A percentile compares a stretch with the other conserved stretches of the same genome.
Evolutionary conservation across 1,139 yeast species (phyloP).

Genomic region (Pneumocystis oryctolagi): DNA sequence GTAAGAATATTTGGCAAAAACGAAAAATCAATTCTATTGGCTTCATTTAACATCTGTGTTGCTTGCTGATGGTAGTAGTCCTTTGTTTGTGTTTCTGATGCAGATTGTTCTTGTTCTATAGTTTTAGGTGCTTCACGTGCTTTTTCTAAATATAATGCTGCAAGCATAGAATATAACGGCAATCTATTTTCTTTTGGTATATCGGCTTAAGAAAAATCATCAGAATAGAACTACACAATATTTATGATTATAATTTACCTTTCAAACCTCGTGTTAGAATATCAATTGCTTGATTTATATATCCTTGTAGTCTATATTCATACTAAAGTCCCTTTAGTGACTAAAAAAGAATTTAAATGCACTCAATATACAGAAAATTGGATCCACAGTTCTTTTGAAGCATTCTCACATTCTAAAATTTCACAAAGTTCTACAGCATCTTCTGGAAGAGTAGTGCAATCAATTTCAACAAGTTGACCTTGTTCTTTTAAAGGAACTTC

Average conservation of each 20-base stretch:
- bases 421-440: slow-evolving; percentile 72
- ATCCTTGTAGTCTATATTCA: slow-evolving; percentile 56
- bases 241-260: slow-evolving; percentile 18
- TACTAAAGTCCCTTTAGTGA: slow-evolving; percentile 19
- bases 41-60: slow-evolving; percentile 24
- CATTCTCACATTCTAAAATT: slow-evolving; percentile 63
- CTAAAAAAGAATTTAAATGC: not conserved
- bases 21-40: slow-evolving; percentile 29
- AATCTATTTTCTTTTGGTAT: slow-evolving; percentile 33
- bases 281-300: slow-evolving; percentile 46
- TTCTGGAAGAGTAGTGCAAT: slow-evolving; percentile 61
- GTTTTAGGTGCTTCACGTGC: slow-evolving; percentile 28
- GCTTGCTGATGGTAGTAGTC: slow-evolving; percentile 24
- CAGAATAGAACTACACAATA: slow-evolving; percentile 1
- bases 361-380: slow-evolving; percentile 7
- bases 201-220: not conserved
- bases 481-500: slow-evolving; percentile 54
- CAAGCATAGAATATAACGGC: slow-evolving; percentile 45
- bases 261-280: slow-evolving; percentile 49
- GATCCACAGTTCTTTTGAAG: slow-evolving; percentile 62
- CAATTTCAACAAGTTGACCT: slow-evolving; percentile 51
- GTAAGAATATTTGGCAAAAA: slow-evolving; percentile 42
- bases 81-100: slow-evolving; percentile 22
- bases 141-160: slow-evolving; percentile 57
- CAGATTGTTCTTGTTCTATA: slow-evolving; percentile 13